phyloP scores from a whole-genome alignment of 192 early-diverging fungal species.

The Lunasporangiospora selenospora region DNA sequence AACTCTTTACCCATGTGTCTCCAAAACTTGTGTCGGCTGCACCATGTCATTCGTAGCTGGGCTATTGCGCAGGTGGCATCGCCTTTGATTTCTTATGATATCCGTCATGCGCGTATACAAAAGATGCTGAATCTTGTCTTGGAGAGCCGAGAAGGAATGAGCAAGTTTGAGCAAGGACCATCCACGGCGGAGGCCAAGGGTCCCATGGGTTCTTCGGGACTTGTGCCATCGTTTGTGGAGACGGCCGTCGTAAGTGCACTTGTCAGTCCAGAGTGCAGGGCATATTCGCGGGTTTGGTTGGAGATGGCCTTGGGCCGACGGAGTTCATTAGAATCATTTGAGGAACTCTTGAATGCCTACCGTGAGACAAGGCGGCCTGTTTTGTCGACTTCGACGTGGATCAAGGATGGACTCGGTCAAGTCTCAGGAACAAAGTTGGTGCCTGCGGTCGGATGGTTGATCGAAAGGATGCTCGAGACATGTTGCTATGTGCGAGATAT shows the following conservation, averaged over 20 bases:
- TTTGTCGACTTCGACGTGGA: no score
- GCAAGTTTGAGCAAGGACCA: constrained; percentile 13
- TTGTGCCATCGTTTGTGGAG: constrained; percentile 76
- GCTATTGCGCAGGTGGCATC: constrained; percentile 66
- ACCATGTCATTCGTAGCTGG: constrained; percentile 74
- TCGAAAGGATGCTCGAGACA: constrained; percentile 74
- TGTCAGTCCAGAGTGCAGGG: constrained; percentile 73
- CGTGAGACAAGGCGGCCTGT: no score
- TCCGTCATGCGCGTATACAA: constrained; percentile 64
- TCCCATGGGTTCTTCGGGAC: not conserved
- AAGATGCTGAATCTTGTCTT: constrained; percentile 66
- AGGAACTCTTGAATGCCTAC: not conserved
- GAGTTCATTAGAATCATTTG: constrained; percentile 64
- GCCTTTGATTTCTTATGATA: constrained; percentile 50
- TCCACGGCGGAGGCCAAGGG: not conserved
- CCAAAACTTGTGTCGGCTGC: constrained; percentile 68
- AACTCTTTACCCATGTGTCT: constrained; percentile 69
- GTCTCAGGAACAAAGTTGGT: constrained; percentile 52
- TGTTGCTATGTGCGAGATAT: constrained; percentile 70
- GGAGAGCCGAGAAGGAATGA: constrained; percentile 54
- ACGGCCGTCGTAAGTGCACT: constrained; percentile 70
- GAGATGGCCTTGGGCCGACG: constrained; percentile 59
- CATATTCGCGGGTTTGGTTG: constrained; percentile 69
- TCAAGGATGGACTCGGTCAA: no score
- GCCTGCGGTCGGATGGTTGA: constrained; percentile 75